A percentile compares a stretch with the other conserved stretches of the same genome.
Evolutionary conservation across 306 rosid genomes (phyloP).

Genomic region (Malus orientalis): DNA sequence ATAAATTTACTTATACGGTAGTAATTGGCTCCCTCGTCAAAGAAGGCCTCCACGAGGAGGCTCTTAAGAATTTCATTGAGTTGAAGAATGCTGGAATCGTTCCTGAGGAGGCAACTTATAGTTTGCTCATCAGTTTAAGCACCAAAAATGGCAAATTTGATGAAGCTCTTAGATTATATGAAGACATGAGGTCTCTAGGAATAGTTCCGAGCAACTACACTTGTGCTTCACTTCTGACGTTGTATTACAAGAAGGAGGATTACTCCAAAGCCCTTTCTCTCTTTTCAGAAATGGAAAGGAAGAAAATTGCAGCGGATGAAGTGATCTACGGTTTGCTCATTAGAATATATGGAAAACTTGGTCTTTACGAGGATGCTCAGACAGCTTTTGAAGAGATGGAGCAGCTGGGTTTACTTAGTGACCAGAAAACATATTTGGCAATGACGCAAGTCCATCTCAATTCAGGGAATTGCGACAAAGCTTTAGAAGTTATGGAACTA

Average conservation of each 20-base stretch:
- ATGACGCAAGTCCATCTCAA: conserved; percentile 91
- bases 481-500: conserved; percentile 52
- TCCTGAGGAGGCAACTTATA: conserved; percentile 81
- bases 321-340: conserved; percentile 90
- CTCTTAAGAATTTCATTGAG: conserved; percentile 48
- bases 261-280: conserved; percentile 85
- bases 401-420: conserved; percentile 56
- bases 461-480: conserved; percentile 61
- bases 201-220: conserved; percentile 78
- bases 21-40: conserved; percentile 60
- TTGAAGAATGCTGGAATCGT: conserved; percentile 53
- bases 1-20: conserved; percentile 62
- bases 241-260: conserved; percentile 78
- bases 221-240: conserved; percentile 75
- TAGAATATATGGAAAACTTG: conserved; percentile 85
- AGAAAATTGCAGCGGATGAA: conserved; percentile 61
- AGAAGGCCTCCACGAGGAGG: conserved; percentile 54
- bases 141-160: conserved; percentile 52
- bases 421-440: conserved; percentile 80
- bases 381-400: conserved; percentile 64
- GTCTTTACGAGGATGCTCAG: conserved; percentile 76
- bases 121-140: conserved; percentile 55
- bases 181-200: conserved; percentile 60
- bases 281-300: conserved; percentile 71
- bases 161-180: conserved; percentile 51